Evolutionary conservation across 169 alveolate genomes (phyloP).

Genomic region (Plasmodium cynomolgi): DNA sequence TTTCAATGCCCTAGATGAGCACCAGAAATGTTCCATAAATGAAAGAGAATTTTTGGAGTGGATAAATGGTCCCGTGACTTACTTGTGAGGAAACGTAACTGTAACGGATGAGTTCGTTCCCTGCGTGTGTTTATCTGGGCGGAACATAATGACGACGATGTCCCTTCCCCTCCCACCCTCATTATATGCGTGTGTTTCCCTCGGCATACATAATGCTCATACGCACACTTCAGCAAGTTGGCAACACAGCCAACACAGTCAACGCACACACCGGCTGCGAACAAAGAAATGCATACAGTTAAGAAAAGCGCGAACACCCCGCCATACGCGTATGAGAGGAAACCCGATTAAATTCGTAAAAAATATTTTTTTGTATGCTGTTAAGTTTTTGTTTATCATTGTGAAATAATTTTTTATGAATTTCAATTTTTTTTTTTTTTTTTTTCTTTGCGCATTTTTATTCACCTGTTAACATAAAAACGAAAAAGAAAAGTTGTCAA

Average conservation of each 20-base stretch:
- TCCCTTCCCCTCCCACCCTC: neutral
- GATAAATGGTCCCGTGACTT: slow-evolving; percentile 87
- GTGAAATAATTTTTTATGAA: slow-evolving; percentile 63
- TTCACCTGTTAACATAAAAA: slow-evolving; percentile 44
- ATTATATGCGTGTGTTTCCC: neutral
- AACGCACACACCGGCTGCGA: neutral
- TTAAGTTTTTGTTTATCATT: slow-evolving; percentile 73
- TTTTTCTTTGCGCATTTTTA: slow-evolving; percentile 18
- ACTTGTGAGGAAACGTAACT: slow-evolving; percentile 14
- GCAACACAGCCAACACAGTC: neutral
- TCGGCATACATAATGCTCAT: neutral
- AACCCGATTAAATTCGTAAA: neutral
- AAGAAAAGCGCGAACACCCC: neutral
- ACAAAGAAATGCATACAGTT: neutral
- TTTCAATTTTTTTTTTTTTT: slow-evolving; percentile 45
- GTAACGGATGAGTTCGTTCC: neutral
- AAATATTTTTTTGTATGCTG: slow-evolving; percentile 67
- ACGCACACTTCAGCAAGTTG: neutral
- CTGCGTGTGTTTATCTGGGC: neutral
- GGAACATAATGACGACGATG: neutral
- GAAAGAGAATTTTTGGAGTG: slow-evolving; percentile 92
- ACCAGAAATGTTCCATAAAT: slow-evolving; percentile 91
- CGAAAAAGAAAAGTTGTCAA: slow-evolving; percentile 55
- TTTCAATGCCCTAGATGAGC: slow-evolving; percentile 91
- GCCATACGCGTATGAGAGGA: neutral